phyloP scores from a whole-genome alignment of 2,329 filamentous ascomycete species.

The Cryphonectria japonica region DNA sequence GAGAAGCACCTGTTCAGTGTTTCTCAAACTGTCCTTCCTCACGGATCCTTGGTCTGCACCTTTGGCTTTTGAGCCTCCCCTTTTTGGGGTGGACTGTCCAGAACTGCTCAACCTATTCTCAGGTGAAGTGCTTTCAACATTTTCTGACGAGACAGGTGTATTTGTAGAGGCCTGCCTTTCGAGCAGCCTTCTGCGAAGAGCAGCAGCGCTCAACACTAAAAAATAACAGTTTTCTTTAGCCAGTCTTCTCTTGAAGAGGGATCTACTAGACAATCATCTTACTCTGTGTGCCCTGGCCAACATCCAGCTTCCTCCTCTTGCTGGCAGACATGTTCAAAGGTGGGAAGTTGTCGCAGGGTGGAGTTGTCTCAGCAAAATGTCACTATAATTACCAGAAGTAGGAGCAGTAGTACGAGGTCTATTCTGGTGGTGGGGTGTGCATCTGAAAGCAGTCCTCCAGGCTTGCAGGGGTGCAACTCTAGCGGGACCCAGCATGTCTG shows the following conservation, averaged over 20 bases:
- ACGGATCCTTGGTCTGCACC: not conserved
- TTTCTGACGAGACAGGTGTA: constrained; percentile 7
- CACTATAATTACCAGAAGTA: too few species aligned
- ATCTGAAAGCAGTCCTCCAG: not conserved
- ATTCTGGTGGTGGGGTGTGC: not conserved
- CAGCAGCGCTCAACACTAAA: constrained; percentile 49
- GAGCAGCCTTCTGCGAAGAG: constrained; percentile 45
- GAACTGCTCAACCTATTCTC: not conserved
- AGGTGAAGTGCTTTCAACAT: constrained; percentile 9
- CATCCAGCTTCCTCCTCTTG: constrained; percentile 47
- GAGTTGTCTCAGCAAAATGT: not conserved
- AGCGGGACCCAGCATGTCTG: not conserved
- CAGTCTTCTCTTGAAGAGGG: not conserved
- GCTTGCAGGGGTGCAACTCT: constrained; percentile 1
- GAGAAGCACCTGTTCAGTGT: constrained; percentile 23
- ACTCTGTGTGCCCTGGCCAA: constrained; percentile 40
- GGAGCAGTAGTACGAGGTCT: not conserved
- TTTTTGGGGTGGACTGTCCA: not conserved
- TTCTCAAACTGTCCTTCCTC: constrained; percentile 10
- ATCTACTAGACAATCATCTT: constrained; percentile 30
- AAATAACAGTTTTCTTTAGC: constrained; percentile 24
- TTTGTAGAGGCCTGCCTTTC: constrained; percentile 30
- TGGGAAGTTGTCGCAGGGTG: not conserved
- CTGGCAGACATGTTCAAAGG: constrained; percentile 34
- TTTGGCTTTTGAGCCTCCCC: not conserved